Evolutionary conservation across 2,329 filamentous ascomycete species (phyloP), one percentile per base, ranked within the genome.

Genomic region (Blastomyces silverae): DNA sequence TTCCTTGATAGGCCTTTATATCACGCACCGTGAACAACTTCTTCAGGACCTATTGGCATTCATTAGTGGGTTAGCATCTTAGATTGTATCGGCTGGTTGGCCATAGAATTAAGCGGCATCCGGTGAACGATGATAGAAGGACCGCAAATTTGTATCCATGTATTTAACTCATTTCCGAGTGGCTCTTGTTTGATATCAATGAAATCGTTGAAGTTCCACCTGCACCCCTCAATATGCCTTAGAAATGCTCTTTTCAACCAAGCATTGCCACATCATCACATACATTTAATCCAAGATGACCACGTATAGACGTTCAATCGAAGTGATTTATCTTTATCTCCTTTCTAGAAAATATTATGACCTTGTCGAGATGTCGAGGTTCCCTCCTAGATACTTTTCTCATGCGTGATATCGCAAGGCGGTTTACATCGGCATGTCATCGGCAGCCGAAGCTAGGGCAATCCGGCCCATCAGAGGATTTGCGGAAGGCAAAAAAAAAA

Each of bases 41-140:
- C 39, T 70, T 34, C 61, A 67, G 15, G 70, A 71, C 55, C 66
- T 71, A 37, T 56, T 71, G 28, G 61, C 20, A 10, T 68, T 70
- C 62, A 48, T 70, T 66, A 37, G 39, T 13, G 44, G 60, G 28
- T 37, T 4, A 56, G 31, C 28, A 20, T 56, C 53, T 56, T 56
- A 52, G 48, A 25, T 52, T 15, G 48, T 28, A 52, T 25, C 48
- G 22, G 2, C 22, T 52, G 22, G 3, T 22, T 13, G 22, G 28
- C 42, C 42, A 20, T 52, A 25, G 22, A 52, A 13, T 5, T 52
- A 22, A 25, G 48, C 8, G 5, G 11, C 22, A 15, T 25, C 48
- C n/a, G 25, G n/a, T 22, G 46, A 22, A 3, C n/a, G n/a, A 20
- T 3, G 20, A 20, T 22, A n/a, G n/a, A 50, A 50, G 20, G 8